These are phyloP conservation scores for Coniferiporia sulphurascens DNA, from an alignment of 1,284 basidiomycete genomes.

Conservation along the genomic window DNA sequence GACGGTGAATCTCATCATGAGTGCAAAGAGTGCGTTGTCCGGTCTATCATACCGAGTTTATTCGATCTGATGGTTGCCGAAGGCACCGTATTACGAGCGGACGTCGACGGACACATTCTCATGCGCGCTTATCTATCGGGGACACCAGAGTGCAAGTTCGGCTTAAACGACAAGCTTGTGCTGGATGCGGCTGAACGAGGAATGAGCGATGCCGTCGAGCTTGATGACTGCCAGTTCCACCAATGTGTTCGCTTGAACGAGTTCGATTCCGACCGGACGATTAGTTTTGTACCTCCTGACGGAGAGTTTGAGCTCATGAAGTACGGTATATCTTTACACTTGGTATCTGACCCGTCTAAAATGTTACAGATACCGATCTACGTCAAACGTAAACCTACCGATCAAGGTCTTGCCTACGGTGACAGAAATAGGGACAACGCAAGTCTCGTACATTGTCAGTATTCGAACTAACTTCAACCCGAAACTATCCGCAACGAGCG, in stretches of 20 bases:
- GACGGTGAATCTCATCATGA: conserved; percentile 95
- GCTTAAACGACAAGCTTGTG: conserved; percentile 96
- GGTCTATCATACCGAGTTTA: not conserved
- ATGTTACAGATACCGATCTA: conserved; percentile 80
- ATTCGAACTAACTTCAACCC: conserved; percentile 87
- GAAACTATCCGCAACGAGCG: conserved; percentile 91
- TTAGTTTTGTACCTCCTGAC: conserved; percentile 97
- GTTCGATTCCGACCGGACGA: conserved; percentile 89
- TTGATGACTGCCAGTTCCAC: conserved; percentile 98
- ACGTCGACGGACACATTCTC: conserved; percentile 96
- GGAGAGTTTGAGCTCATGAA: conserved; percentile 99
- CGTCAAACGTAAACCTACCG: conserved; percentile 93
- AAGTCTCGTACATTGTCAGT: conserved; percentile 89
- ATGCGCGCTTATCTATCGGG: conserved; percentile 98
- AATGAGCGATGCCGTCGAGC: conserved; percentile 78
- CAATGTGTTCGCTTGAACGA: conserved; percentile 95
- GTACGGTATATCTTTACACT: conserved; percentile 34
- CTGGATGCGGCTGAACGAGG: conserved; percentile 82
- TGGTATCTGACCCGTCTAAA: conserved; percentile 10
- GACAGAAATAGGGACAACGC: conserved; percentile 86
- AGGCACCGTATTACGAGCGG: conserved; percentile 92
- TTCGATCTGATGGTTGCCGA: not conserved
- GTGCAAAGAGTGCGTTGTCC: conserved; percentile 74
- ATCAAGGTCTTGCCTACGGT: conserved; percentile 89
- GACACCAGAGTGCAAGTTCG: conserved; percentile 97